Conservation (phyloP, 164 flowering plant genomes). For the Vitis riparia region DNA sequence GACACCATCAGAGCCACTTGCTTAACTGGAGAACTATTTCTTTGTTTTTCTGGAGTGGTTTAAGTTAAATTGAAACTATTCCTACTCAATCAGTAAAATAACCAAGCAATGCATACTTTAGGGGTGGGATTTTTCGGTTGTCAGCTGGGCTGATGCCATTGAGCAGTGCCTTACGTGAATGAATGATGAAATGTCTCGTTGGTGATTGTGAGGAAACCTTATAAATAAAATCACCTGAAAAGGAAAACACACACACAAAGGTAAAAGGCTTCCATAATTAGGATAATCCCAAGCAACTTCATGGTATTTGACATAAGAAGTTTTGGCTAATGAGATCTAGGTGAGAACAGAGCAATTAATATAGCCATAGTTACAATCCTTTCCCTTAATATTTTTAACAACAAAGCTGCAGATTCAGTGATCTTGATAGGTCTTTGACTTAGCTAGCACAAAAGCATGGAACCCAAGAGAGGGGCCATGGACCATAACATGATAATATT, state of each 20-base stretch:
- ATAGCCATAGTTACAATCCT: background rate
- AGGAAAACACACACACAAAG: conserved; percentile 7
- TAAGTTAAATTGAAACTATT: background rate
- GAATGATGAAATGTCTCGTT: conserved; percentile 90
- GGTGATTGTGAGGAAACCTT: conserved; percentile 91
- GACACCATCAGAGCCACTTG: background rate
- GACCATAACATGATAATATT: background rate
- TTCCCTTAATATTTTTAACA: background rate
- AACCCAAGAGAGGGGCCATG: background rate
- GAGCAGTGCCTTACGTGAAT: conserved; percentile 90
- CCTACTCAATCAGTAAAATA: background rate
- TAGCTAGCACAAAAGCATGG: background rate
- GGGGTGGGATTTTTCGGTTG: conserved; percentile 85
- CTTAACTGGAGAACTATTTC: too few species aligned
- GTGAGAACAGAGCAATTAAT: background rate
- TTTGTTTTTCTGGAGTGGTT: too few species aligned
- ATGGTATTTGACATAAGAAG: background rate
- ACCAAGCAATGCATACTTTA: conserved; percentile 56
- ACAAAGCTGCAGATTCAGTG: background rate
- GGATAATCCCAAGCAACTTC: background rate
- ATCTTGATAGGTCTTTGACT: background rate
- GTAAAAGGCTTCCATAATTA: background rate
- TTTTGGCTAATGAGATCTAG: too few species aligned
- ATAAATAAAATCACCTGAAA: conserved; percentile 86
- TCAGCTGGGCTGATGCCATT: conserved; percentile 94